A percentile compares a stretch with the other conserved stretches of the same genome.
These are phyloP conservation scores for Canavalia ensiformis DNA, from an alignment of 306 rosid species.

Conservation along the genomic window DNA sequence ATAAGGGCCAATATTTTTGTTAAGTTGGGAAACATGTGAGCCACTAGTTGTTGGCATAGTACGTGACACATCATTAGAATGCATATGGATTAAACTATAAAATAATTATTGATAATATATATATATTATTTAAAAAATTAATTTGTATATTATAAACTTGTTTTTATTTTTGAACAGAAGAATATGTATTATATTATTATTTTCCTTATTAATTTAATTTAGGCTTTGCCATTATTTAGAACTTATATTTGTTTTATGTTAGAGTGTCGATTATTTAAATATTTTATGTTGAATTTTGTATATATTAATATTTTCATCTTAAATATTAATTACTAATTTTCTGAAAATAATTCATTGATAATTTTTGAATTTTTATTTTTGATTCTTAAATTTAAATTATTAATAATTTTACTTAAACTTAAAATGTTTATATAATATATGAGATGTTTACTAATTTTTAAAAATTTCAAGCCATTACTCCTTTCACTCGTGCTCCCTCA, in stretches of 20 bases:
- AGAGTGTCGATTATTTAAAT: too few species aligned
- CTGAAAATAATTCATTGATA: neutral
- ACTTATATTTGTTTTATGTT: too few species aligned
- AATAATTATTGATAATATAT: neutral
- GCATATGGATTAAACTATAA: neutral
- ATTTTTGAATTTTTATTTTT: neutral
- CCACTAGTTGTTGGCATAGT: conserved; percentile 16
- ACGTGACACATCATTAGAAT: neutral
- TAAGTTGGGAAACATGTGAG: conserved; percentile 13
- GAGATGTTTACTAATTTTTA: neutral
- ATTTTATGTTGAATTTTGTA: too few species aligned
- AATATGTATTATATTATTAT: too few species aligned
- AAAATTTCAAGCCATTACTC: neutral
- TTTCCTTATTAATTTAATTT: too few species aligned
- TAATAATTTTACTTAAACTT: neutral
- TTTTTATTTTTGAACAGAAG: too few species aligned
- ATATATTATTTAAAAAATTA: too few species aligned
- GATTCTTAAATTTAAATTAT: neutral
- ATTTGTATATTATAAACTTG: too few species aligned
- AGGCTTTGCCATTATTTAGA: too few species aligned
- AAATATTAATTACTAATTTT: neutral
- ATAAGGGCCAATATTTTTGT: neutral
- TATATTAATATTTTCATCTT: neutral
- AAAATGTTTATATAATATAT: neutral
- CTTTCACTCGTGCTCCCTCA: neutral